These are phyloP conservation scores for Phaeosphaeriaceae sp. DNA, from an alignment of 2,329 filamentous ascomycete species.

Conservation along the genomic window DNA sequence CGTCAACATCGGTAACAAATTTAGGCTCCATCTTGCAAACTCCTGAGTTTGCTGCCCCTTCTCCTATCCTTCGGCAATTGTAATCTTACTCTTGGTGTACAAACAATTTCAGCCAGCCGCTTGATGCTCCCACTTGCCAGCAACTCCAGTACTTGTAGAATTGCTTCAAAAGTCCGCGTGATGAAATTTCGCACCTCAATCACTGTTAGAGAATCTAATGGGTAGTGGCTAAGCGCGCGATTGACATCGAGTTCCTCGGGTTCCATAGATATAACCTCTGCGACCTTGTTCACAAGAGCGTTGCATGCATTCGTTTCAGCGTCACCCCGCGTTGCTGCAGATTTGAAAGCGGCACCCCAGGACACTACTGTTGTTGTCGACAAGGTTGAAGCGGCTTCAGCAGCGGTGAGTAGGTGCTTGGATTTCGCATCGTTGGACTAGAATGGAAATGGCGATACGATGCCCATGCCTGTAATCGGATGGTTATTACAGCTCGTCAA, in stretches of 20 bases:
- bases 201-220: constrained; percentile 35
- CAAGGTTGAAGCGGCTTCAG: constrained; percentile 24
- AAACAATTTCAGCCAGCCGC: not conserved
- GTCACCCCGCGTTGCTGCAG: constrained; percentile 22
- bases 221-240: constrained; percentile 27
- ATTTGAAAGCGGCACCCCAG: constrained; percentile 33
- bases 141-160: constrained; percentile 63
- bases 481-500: constrained; percentile 30
- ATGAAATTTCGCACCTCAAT: constrained; percentile 42
- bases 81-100: not conserved
- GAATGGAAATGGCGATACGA: constrained; percentile 31
- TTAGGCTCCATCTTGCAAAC: not conserved
- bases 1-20: not conserved
- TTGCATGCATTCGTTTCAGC: constrained; percentile 32
- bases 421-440: constrained; percentile 38
- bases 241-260: constrained; percentile 32
- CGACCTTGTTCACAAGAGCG: constrained; percentile 32
- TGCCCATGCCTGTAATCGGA: constrained; percentile 36
- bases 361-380: constrained; percentile 20
- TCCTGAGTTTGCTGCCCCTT: too few species aligned
- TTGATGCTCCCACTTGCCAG: constrained; percentile 49
- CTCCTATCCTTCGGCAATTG: not conserved
- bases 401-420: constrained; percentile 24
- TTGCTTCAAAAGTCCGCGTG: constrained; percentile 52
- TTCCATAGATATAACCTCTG: constrained; percentile 31